Percentiles rank a stretch among this genome's conserved stretches.
Evolutionary conservation across 257 asterid species (phyloP).

Genomic region (Solanum gracilifrons): DNA sequence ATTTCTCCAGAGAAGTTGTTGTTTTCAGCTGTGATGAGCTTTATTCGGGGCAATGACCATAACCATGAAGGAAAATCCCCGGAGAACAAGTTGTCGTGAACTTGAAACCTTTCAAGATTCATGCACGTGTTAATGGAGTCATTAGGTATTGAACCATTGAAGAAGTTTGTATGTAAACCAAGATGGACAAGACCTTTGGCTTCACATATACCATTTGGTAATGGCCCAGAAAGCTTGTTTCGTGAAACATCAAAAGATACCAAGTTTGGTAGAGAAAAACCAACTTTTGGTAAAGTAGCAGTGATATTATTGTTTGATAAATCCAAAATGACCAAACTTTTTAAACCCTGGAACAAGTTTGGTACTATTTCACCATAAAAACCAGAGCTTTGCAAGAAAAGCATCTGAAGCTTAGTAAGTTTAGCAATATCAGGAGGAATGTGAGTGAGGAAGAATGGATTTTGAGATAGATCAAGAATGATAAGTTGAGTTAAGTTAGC

Average conservation of each 20-base stretch:
- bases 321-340: constrained; percentile 44
- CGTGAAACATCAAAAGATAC: constrained; percentile 74
- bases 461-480: constrained; percentile 72
- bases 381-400: constrained; percentile 58
- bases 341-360: constrained; percentile 42
- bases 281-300: constrained; percentile 42
- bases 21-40: constrained; percentile 76
- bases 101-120: constrained; percentile 71
- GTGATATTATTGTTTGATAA: constrained; percentile 59
- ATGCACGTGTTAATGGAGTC: constrained; percentile 31
- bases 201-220: constrained; percentile 54
- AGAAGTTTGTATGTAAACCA: constrained; percentile 50
- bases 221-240: constrained; percentile 55
- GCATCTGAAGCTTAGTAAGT: constrained; percentile 42
- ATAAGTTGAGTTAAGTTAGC: constrained; percentile 58
- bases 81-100: constrained; percentile 63
- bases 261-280: constrained; percentile 42
- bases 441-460: constrained; percentile 59
- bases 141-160: constrained; percentile 51
- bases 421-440: constrained; percentile 46
- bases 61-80: constrained; percentile 56
- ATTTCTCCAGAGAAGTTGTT: constrained; percentile 64
- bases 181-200: constrained; percentile 44
- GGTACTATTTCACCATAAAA: constrained; percentile 52
- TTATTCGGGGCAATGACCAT: constrained; percentile 63